phyloP scores from a whole-genome alignment of 768 basidiomycete species.

The Tricholoma hemisulphureum region DNA sequence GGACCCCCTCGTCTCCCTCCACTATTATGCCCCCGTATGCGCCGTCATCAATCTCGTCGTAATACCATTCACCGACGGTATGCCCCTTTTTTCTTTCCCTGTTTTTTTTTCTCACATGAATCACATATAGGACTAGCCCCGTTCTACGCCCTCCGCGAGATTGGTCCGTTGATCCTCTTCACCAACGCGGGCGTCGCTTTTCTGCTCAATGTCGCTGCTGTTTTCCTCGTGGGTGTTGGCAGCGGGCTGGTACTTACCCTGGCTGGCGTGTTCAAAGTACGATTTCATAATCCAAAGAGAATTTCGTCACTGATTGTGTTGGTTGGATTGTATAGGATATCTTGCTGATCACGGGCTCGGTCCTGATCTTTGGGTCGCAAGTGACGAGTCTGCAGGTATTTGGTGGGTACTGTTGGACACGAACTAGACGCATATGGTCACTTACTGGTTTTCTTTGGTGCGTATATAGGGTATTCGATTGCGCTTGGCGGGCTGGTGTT shows the following conservation, averaged over 20 bases:
- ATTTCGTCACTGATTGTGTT: too few species aligned
- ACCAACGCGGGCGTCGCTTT: conserved; percentile 88
- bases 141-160: conserved; percentile 64
- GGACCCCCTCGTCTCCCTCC: conserved; percentile 93
- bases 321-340: conserved; percentile 65
- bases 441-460: background rate
- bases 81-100: background rate
- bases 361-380: conserved; percentile 75
- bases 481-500: conserved; percentile 82
- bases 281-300: too few species aligned
- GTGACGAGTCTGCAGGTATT: conserved; percentile 85
- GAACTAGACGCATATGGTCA: background rate
- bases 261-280: conserved; percentile 89
- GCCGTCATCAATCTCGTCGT: conserved; percentile 83
- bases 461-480: conserved; percentile 71
- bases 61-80: conserved; percentile 89
- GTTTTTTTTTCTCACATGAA: background rate
- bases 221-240: conserved; percentile 88
- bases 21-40: conserved; percentile 97
- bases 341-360: conserved; percentile 88
- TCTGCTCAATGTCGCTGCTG: conserved; percentile 87
- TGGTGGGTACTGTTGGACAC: conserved; percentile 43
- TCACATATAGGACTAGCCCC: conserved; percentile 52
- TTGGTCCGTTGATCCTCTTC: conserved; percentile 71
- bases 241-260: conserved; percentile 88